Conservation (phyloP, 495 filamentous ascomycete species). For the Penicillium desertorum region DNA sequence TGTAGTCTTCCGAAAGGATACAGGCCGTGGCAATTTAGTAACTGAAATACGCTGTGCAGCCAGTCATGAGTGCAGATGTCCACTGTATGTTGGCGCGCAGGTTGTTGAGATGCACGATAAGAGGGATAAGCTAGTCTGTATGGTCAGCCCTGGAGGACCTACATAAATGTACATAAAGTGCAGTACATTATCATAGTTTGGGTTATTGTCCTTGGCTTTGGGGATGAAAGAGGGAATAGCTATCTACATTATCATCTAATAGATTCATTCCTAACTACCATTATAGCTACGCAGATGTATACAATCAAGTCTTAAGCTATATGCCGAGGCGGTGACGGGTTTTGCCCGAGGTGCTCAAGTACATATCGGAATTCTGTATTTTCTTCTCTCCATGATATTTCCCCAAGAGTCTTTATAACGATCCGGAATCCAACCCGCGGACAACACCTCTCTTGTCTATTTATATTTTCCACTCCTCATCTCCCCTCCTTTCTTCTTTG, state of each 20-base stretch:
- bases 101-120: constrained; percentile 6
- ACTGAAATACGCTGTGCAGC: constrained; percentile 3
- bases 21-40: constrained; percentile 18
- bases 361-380: constrained; percentile 15
- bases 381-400: constrained; percentile 4
- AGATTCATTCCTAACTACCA: too few relatives aligned
- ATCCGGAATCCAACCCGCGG: not conserved
- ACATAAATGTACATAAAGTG: not conserved
- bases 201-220: not conserved
- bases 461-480: constrained; percentile 17
- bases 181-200: not conserved
- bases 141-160: not conserved
- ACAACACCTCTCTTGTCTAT: not conserved
- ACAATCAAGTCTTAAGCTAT: not conserved
- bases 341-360: constrained; percentile 10
- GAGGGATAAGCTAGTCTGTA: constrained; percentile 1
- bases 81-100: not conserved
- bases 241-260: not conserved
- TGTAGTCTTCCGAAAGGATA: constrained; percentile 1
- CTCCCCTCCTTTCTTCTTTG: constrained; percentile 10
- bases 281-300: too few relatives aligned
- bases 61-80: constrained; percentile 12
- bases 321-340: constrained; percentile 9
- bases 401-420: not conserved
- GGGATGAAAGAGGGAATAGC: not conserved